Conservation (phyloP, 2,329 filamentous ascomycete genomes). For the Rhytidhysteron rufulum region DNA sequence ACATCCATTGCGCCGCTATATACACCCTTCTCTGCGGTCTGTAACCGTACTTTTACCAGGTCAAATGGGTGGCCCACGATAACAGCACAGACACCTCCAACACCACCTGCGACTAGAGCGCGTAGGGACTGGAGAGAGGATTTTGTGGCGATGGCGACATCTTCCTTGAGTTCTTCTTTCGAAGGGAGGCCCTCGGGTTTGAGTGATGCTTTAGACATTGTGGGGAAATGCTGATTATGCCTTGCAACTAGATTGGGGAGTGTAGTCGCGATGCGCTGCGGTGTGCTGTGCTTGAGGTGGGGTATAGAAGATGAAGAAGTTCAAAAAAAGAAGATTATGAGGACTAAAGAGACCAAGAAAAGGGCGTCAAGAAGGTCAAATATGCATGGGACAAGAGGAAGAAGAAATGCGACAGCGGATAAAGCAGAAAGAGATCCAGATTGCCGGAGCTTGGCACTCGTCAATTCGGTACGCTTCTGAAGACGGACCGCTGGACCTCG, state of each 20-base stretch:
- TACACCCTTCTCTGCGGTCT: conserved; percentile 91
- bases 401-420: neutral
- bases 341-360: neutral
- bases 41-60: conserved; percentile 93
- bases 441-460: conserved; percentile 2
- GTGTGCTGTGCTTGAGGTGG: neutral
- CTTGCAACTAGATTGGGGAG: no score
- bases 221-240: no score
- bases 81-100: conserved; percentile 90
- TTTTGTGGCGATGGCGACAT: conserved; percentile 49
- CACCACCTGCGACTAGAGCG: conserved; percentile 83
- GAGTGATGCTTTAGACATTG: conserved; percentile 6
- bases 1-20: conserved; percentile 91
- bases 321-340: neutral
- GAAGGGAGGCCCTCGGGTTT: conserved; percentile 29
- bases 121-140: conserved; percentile 63
- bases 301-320: neutral
- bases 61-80: conserved; percentile 94
- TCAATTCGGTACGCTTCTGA: no score
- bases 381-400: neutral
- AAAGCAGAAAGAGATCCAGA: neutral
- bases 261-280: no score
- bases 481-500: no score
- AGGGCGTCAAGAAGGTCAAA: neutral
- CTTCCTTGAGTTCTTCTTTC: conserved; percentile 48